Conservation (phyloP, 2,329 filamentous ascomycete species). For the Aspergillus hortae region DNA sequence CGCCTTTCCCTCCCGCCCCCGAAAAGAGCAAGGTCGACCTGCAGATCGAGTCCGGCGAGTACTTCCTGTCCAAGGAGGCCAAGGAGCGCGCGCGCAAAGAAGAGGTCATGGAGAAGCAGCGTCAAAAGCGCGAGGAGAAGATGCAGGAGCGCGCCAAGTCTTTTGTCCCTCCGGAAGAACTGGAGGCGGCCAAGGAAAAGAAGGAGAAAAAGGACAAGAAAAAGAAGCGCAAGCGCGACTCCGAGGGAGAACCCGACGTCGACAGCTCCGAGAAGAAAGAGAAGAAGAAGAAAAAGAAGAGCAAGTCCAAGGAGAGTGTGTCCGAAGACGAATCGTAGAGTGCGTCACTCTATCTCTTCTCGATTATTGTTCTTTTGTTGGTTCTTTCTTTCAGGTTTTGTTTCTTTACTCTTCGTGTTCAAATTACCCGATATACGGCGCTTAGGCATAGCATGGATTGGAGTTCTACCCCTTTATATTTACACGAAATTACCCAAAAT, state of each 20-base stretch:
- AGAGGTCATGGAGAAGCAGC: constrained; percentile 78
- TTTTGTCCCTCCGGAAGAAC: constrained; percentile 82
- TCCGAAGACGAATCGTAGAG: constrained; percentile 24
- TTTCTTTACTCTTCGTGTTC: constrained; percentile 1
- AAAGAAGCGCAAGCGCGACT: constrained; percentile 40
- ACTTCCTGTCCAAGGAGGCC: constrained; percentile 88
- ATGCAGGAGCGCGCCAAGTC: constrained; percentile 79
- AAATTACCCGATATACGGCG: constrained; percentile 21
- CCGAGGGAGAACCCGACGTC: constrained; percentile 31
- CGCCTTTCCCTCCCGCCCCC: constrained; percentile 91
- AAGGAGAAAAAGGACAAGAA: constrained; percentile 43
- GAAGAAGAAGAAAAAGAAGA: constrained; percentile 54
- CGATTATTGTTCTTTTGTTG: constrained; percentile 1
- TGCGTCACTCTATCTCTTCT: constrained; percentile 1
- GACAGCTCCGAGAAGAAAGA: constrained; percentile 53
- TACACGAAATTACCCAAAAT: constrained; percentile 1
- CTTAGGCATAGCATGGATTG: constrained; percentile 38
- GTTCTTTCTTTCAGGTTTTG: constrained; percentile 13
- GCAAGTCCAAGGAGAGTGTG: constrained; percentile 30
- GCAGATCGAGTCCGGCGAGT: constrained; percentile 97
- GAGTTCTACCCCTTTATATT: constrained; percentile 24
- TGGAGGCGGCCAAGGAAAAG: constrained; percentile 50
- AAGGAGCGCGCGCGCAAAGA: constrained; percentile 80
- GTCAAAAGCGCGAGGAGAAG: constrained; percentile 83
- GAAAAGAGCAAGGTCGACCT: constrained; percentile 99